A percentile compares a stretch with the other conserved stretches of the same genome.
These are phyloP conservation scores for Plectosphaerella sp. DNA, from an alignment of 2,329 filamentous ascomycete species.

Conservation along the genomic window DNA sequence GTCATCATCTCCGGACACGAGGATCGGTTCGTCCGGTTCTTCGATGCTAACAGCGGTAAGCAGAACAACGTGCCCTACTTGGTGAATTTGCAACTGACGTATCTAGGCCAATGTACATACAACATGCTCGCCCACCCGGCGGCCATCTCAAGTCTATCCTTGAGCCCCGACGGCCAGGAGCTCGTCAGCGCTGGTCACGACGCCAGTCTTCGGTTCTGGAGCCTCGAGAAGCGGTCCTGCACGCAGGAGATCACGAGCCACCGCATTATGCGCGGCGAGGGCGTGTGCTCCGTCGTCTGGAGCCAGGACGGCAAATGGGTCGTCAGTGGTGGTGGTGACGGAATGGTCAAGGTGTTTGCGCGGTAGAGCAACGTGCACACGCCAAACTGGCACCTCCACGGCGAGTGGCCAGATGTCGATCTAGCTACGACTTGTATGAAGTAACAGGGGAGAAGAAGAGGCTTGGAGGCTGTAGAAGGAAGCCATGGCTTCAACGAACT, in stretches of 20 bases:
- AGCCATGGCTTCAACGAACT: neutral
- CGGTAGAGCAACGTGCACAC: slow-evolving; percentile 30
- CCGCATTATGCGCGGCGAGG: slow-evolving; percentile 91
- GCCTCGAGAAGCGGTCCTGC: slow-evolving; percentile 89
- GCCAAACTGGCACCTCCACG: neutral
- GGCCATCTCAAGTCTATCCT: slow-evolving; percentile 83
- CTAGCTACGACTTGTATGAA: neutral
- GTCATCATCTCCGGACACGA: slow-evolving; percentile 96
- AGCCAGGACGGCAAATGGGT: slow-evolving; percentile 93
- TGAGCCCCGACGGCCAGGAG: slow-evolving; percentile 90
- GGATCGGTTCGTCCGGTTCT: slow-evolving; percentile 93
- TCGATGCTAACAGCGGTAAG: slow-evolving; percentile 97
- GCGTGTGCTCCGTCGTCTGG: slow-evolving; percentile 92
- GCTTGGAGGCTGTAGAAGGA: neutral
- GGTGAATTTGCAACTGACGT: too few relatives aligned
- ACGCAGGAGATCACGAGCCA: slow-evolving; percentile 94
- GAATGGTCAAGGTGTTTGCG: slow-evolving; percentile 88
- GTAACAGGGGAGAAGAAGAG: slow-evolving; percentile 1
- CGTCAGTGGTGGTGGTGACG: slow-evolving; percentile 90
- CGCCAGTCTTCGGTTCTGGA: slow-evolving; percentile 94
- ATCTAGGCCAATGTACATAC: slow-evolving; percentile 92
- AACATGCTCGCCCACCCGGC: slow-evolving; percentile 96
- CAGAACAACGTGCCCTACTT: neutral
- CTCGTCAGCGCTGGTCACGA: slow-evolving; percentile 95
- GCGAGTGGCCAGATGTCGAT: neutral